Base-by-base conservation (phyloP, 106 monocot genomes). In the Dendrobium huoshanense region DNA sequence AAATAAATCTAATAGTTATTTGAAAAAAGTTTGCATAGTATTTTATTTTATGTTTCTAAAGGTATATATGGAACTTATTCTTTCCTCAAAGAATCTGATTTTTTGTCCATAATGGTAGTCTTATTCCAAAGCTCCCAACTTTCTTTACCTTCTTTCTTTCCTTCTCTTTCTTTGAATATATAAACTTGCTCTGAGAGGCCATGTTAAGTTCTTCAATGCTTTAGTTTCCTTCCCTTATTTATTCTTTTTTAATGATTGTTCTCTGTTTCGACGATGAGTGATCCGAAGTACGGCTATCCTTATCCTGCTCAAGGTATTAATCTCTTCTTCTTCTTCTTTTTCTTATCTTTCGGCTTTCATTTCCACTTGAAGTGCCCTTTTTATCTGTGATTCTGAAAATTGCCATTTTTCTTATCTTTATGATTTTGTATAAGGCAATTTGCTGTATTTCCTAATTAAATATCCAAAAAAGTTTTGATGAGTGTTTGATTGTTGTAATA, bases 221-320 rank as follows among this genome's bases (percentile, higher is more conserved):
- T 37, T n/a, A 5, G 7, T 27, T 37, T 13, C 29, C 33, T 70
- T 27, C 70, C 40, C 13, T 13, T 70, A 70, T 73, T 2, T 41
- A n/a, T 9, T 11, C 73, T 37, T 20, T 55, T 15, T 70, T 29
- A 3, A 29, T 65, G 25, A 7, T 37, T 4, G 70, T 37, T 31
- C 11, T 65, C 4, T 37, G 33, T 70, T 70, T 75, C 43, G 4
- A 91, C 85, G 88, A 88, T 90, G 88, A 85, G 64, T 48, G 84
- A 92, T 81, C 90, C 88, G 13, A 89, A 89, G 81, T 93, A 93
- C 31, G 82, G 84, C 1, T 95, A 90, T 41, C 89, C 92, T 44
- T 95, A 95, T 55, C 95, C 95, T 47, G 84, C 95, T 41, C 95
- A 92, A 90, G 95, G 92, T 89, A 90, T 4, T 70, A 8, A 1